Evolutionary conservation across 2,329 filamentous ascomycete species (phyloP), one percentile per base, ranked within the genome.

Genomic region (Dothistroma septosporum): DNA sequence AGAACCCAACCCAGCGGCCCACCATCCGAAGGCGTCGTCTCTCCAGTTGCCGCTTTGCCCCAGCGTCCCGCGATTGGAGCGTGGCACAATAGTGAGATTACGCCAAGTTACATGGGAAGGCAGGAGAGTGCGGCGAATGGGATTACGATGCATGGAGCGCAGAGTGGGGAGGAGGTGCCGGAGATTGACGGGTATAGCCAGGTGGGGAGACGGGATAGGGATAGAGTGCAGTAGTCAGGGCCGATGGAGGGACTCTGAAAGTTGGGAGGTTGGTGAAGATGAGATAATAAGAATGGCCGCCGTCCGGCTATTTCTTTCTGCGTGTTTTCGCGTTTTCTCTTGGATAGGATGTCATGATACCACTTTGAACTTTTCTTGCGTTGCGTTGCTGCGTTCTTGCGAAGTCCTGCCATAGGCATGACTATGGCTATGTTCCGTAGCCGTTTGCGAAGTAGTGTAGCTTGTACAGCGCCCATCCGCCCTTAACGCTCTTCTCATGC

Each of bases 91-190:
- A 65, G 61, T 22, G 66, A 63, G 16, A 61, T 67, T 4, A 79
- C 77, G 24, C 75, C 75, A 4, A 76, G 73, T 4, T 80, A 79
- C 61, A 64, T 79, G 31, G 74, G 75, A 2, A 68, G 78, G 47
- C 78, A 80, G 67, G 71, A 75, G 62, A 78, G 76, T 59, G 75
- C 77, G 31, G 73, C 68, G 4, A 75, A 77, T 59, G 75, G 78
- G 28, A 50, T 78, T 55, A 79, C 77, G 1, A 81, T 81, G 79
- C 78, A 79, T 58, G 79, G 78, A 9, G 70, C 68, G 35, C 47
- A 59, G 53, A 41, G 35, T 21, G 60, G 53, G n/a, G 62, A 57
- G 32, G 14, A 57, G 32, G 61, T 63, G 57, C 59, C 58, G 52
- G 65, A 60, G 46, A 60, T 60, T 33, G 58, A 60, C 46, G 53